Conservation (phyloP, 2,329 filamentous ascomycete species). For the Podosphaera aphanis region DNA sequence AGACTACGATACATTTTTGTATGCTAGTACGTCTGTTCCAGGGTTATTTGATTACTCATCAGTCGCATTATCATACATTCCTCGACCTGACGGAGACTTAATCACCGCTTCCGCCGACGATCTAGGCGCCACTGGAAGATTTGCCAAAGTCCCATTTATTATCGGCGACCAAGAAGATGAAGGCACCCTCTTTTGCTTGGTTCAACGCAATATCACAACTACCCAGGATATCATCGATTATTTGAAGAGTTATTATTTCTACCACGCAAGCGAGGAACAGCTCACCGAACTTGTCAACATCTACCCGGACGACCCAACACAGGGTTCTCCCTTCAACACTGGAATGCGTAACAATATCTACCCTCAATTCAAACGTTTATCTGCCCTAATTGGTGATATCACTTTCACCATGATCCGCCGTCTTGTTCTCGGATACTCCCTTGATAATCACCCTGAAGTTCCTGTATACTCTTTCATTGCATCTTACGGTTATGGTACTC, state of each 20-base stretch:
- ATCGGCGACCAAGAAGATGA: conserved; percentile 63
- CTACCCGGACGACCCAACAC: conserved; percentile 27
- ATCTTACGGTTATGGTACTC: conserved; percentile 46
- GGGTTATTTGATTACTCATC: conserved; percentile 42
- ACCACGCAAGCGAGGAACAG: conserved; percentile 24
- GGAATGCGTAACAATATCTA: conserved; percentile 45
- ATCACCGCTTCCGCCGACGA: conserved; percentile 40
- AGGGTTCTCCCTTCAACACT: conserved; percentile 52
- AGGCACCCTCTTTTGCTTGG: conserved; percentile 49
- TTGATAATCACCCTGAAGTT: conserved; percentile 27
- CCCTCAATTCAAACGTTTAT: conserved; percentile 54
- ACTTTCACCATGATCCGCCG: conserved; percentile 52
- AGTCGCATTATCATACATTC: conserved; percentile 49
- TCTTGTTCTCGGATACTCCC: conserved; percentile 29
- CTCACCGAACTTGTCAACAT: conserved; percentile 33
- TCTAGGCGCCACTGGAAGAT: conserved; percentile 27
- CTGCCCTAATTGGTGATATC: conserved; percentile 52
- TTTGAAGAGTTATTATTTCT: conserved; percentile 35
- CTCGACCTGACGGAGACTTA: conserved; percentile 43
- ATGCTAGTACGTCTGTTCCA: conserved; percentile 47
- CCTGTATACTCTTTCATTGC: conserved; percentile 54
- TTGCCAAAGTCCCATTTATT: conserved; percentile 36
- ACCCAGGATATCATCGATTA: conserved; percentile 36
- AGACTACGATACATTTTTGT: conserved; percentile 34
- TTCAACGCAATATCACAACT: conserved; percentile 43